A percentile compares a stretch with the other conserved stretches of the same genome.
Conservation (phyloP, 192 early-diverging fungal genomes). For the Phlyctochytrium planicorne region DNA sequence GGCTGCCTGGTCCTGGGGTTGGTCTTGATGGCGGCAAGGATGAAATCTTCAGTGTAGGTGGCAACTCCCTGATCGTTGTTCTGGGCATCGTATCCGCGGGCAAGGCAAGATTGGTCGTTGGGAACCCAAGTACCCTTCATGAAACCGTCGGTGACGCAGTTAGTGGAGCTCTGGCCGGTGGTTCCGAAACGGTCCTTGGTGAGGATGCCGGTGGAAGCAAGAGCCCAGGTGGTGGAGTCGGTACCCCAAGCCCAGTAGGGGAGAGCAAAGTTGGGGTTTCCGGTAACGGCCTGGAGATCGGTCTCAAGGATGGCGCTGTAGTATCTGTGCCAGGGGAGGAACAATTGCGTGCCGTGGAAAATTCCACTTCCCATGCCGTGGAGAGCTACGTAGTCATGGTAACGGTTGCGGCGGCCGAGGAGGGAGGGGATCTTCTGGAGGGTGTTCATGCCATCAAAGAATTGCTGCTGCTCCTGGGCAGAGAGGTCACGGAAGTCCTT, state of each 20-base stretch:
- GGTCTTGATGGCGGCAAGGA: not conserved
- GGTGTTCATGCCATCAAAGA: conserved; percentile 21
- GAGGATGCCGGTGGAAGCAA: conserved; percentile 1
- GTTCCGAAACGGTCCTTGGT: conserved; percentile 12
- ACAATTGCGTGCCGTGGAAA: conserved; percentile 16
- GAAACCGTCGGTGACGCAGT: conserved; percentile 16
- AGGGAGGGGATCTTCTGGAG: conserved; percentile 6
- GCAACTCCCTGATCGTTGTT: not conserved
- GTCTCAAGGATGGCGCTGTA: conserved; percentile 21
- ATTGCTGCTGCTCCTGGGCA: conserved; percentile 10
- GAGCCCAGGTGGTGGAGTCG: not conserved
- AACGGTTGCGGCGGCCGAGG: not conserved
- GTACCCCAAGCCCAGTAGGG: conserved; percentile 68
- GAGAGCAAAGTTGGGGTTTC: conserved; percentile 33
- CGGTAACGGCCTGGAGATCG: conserved; percentile 8
- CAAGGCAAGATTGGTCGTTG: not conserved
- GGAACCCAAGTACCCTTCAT: conserved; percentile 3
- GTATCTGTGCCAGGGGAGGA: conserved; percentile 39
- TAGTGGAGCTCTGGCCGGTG: not conserved
- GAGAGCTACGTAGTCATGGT: conserved; percentile 11
- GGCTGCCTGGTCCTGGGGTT: not conserved
- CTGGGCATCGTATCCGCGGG: not conserved
- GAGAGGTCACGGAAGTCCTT: conserved; percentile 27
- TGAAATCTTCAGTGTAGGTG: not conserved
- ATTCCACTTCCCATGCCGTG: not conserved